A percentile compares a stretch with the other conserved stretches of the same genome.
Evolutionary conservation across 75 land plant genomes (phyloP).

Genomic region (Ceratopteris richardii): DNA sequence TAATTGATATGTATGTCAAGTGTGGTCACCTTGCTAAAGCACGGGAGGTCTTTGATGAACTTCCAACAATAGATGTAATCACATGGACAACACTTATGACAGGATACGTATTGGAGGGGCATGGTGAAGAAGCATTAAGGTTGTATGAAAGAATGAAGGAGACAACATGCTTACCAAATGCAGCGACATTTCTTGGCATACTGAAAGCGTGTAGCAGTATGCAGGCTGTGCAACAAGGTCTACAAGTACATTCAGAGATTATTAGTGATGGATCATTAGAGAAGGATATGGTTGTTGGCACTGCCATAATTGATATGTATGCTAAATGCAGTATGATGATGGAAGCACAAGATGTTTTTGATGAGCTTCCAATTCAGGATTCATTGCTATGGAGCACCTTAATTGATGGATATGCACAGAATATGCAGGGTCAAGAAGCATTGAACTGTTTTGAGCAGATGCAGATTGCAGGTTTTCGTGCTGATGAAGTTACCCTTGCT

Average conservation of each 20-base stretch:
- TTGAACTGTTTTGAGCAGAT: conserved; percentile 12
- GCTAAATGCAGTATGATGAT: conserved; percentile 14
- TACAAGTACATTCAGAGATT: neutral
- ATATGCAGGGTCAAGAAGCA: conserved; percentile 6
- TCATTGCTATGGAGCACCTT: conserved; percentile 49
- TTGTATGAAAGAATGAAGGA: neutral
- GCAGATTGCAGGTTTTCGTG: neutral
- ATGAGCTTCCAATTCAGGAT: conserved; percentile 5
- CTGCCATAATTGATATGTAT: conserved; percentile 22
- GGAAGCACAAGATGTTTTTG: conserved; percentile 14
- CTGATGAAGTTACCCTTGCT: conserved; percentile 11
- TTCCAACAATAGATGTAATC: conserved; percentile 2
- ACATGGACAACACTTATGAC: conserved; percentile 11
- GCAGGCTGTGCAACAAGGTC: conserved; percentile 1
- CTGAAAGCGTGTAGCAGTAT: conserved; percentile 4
- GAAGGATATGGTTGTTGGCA: conserved; percentile 16
- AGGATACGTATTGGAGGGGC: conserved; percentile 10
- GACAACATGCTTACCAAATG: neutral
- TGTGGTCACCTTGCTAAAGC: conserved; percentile 12
- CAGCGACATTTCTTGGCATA: neutral
- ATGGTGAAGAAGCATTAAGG: conserved; percentile 4
- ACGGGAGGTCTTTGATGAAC: conserved; percentile 10
- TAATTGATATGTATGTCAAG: conserved; percentile 17
- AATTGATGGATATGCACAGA: conserved; percentile 48
- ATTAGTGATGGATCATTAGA: neutral